Conservation (phyloP, 1,139 yeast species). For the Kodamaea plutei region DNA sequence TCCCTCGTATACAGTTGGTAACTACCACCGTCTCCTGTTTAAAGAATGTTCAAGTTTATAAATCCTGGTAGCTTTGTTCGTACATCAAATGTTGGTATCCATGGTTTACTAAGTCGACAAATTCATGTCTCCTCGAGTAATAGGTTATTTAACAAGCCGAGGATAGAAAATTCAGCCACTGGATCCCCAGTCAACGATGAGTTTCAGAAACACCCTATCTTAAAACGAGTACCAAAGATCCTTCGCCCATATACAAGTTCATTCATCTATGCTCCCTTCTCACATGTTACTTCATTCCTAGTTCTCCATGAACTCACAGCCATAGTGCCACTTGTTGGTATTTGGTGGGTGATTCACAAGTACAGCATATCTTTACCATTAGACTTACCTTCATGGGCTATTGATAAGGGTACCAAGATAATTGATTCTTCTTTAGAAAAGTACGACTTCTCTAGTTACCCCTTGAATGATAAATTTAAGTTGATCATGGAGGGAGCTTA, state of each 20-base stretch:
- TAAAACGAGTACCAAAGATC: conserved; percentile 42
- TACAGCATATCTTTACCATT: conserved; percentile 38
- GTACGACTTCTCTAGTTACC: conserved; percentile 31
- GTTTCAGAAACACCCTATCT: conserved; percentile 32
- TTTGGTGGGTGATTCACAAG: conserved; percentile 74
- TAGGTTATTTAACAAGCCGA: too few species aligned
- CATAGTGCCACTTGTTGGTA: conserved; percentile 66
- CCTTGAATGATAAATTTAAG: conserved; percentile 51
- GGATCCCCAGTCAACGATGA: too few species aligned
- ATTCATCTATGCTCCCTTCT: conserved; percentile 57
- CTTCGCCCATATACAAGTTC: conserved; percentile 47
- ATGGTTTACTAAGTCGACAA: too few species aligned
- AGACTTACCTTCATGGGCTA: conserved; percentile 64
- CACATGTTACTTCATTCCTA: conserved; percentile 70
- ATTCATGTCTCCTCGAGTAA: too few species aligned
- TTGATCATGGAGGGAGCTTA: conserved; percentile 81
- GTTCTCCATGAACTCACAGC: conserved; percentile 87
- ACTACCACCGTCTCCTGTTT: too few species aligned
- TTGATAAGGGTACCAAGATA: conserved; percentile 57
- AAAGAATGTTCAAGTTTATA: too few species aligned
- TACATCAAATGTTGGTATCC: too few species aligned
- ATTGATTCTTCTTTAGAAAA: conserved; percentile 44
- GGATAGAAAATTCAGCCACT: too few species aligned
- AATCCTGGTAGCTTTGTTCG: too few species aligned
- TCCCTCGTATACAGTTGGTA: conserved; percentile 1